Conservation (phyloP, 768 basidiomycete species). For the Coprinellus aureogranulatus region DNA sequence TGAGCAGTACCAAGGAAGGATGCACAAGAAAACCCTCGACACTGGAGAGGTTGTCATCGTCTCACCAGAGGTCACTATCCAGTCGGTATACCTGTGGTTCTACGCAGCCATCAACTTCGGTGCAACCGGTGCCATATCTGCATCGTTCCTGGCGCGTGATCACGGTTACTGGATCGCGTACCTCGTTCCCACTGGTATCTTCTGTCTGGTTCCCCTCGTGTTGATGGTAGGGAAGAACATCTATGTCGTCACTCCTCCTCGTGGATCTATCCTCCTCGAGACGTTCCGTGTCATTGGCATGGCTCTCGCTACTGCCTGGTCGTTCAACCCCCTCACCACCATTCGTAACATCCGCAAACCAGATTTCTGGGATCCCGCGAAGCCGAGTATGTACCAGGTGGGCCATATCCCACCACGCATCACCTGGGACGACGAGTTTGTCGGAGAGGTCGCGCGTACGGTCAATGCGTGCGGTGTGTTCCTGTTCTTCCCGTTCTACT, state of each 20-base stretch:
- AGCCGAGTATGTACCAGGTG: conserved; percentile 36
- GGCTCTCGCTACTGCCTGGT: conserved; percentile 36
- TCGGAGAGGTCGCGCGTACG: conserved; percentile 50
- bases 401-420: conserved; percentile 36
- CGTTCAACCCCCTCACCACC: conserved; percentile 34
- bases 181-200: conserved; percentile 49
- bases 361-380: conserved; percentile 50
- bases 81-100: conserved; percentile 34
- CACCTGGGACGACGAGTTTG: conserved; percentile 56
- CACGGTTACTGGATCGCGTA: conserved; percentile 52
- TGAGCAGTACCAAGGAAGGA: conserved; percentile 51
- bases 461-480: conserved; percentile 47
- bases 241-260: conserved; percentile 48
- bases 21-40: conserved; percentile 42
- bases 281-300: conserved; percentile 36
- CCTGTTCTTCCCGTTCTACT: conserved; percentile 52
- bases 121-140: conserved; percentile 48
- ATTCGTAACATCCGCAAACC: conserved; percentile 26
- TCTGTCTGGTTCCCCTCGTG: conserved; percentile 44
- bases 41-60: conserved; percentile 54
- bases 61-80: conserved; percentile 50
- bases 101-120: conserved; percentile 46
- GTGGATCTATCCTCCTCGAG: conserved; percentile 52
- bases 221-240: conserved; percentile 39
- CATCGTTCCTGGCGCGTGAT: conserved; percentile 50